Base-by-base conservation (phyloP, 164 flowering plant genomes). In the Magnolia changhungtana region DNA sequence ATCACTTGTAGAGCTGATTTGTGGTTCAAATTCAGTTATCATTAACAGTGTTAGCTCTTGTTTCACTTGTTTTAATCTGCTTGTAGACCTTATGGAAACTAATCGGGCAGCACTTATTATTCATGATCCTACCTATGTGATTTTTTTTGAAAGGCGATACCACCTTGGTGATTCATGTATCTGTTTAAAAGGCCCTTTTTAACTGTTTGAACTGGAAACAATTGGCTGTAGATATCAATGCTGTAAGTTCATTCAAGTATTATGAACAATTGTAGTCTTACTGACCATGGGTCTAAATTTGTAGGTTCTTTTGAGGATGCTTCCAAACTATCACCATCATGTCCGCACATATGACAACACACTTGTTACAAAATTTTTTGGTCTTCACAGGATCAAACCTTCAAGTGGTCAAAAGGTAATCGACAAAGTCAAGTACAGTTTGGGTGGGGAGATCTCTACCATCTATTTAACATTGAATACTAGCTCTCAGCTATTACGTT, bases 371-470 rank as follows among this genome's bases (percentile, higher is more conserved):
- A 96, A 96, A 78, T 96, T 96, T 83, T 96, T 96, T 83, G 99
- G 99, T 75, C 98, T 96, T 85, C 99, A 96, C 82, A 88, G 99
- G 82, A 90, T 96, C 69, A 92, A 88, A 78, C 96, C 98, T n/a
- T 88, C 96, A 68, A 92, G 98, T 82, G 98, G 99, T 73, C 98
- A 91, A 83, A 96, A 94, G 99, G 99, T 96, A 87, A 76, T 68
- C n/a, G 66, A 7, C 37, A 6, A 37, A 45, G 8, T 37, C 29
- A 45, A 70, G 27, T 63, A 5, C 51, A 51, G 55, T 8, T 67
- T 24, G 9, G 14, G 51, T 16, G 50, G 7, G 9, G 23, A 9
- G 23, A 7, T 50, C 27, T 29, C 16, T 51, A 23, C 27, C 55
- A 23, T 31, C 13, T 21, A 14, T 29, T 77, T 67, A 13, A 11